Evolutionary conservation across 768 basidiomycete species (phyloP), one percentile per base, ranked within the genome.

Genomic region (Kwoniella shandongensis): DNA sequence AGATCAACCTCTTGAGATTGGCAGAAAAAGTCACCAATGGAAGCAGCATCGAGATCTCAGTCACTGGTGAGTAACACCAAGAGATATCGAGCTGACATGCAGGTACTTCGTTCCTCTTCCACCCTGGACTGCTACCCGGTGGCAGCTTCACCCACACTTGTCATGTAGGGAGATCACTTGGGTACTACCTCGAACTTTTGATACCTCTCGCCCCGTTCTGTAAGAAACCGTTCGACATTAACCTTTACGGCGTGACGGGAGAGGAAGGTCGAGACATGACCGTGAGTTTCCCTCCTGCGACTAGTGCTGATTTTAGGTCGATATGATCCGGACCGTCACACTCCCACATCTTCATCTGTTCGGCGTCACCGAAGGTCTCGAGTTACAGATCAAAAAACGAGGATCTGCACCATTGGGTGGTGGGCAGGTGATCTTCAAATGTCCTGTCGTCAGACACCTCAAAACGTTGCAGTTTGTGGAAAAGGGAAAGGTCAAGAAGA

Each of bases 11-110:
- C 23, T 77, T 99, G 40, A 81, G 94, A 44, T 78, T 98, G 15
- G 69, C 97, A 30, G 93, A 97, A 74, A 91, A 89, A 66, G 80
- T 89, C 3, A 93, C 91, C 2, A 97, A 98, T 81, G 96, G 94
- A 1, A 89, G 89, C 4, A 79, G 89, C 26, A 88, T 98, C 59
- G 96, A 98, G 75, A 98, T 99, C 49, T 94, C 91, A 1, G 87
- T 93, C 6, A 98, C 96, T 20, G 94, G 92, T 88, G 62, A 52
- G 83, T 57, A 26, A n/a, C n/a, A n/a, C n/a, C n/a, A n/a, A n/a
- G n/a, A n/a, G n/a, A n/a, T n/a, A n/a, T n/a, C n/a, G 3, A 12
- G 51, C 11, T 23, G 48, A 62, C 23, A 35, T 40, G 22, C 25
- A 92, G 91, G 93, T 81, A 97, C 94, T 51, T 85, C 91, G 2